A percentile compares a stretch with the other conserved stretches of the same genome.
These are phyloP conservation scores for Clavispora carvajalis DNA, from an alignment of 805 yeast species.

Conservation along the genomic window DNA sequence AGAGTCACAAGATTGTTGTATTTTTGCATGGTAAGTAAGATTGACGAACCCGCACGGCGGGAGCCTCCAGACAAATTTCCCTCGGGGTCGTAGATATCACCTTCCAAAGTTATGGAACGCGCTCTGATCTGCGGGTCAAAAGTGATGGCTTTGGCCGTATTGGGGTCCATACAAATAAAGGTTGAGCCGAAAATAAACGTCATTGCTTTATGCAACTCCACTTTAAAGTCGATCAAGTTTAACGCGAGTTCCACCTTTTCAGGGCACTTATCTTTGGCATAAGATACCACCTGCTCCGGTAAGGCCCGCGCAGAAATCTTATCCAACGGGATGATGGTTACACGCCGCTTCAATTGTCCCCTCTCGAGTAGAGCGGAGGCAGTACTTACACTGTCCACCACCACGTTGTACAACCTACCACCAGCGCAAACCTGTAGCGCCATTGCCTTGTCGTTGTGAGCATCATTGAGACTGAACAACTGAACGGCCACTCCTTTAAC, in stretches of 20 bases:
- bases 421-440: slow-evolving; percentile 96
- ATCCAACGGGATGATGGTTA: slow-evolving; percentile 88
- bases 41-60: slow-evolving; percentile 51
- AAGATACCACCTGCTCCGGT: slow-evolving; percentile 44
- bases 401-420: slow-evolving; percentile 79
- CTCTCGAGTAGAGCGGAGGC: slow-evolving; percentile 78
- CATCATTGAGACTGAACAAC: slow-evolving; percentile 58
- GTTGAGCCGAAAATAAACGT: slow-evolving; percentile 86
- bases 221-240: slow-evolving; percentile 69
- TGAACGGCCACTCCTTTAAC: slow-evolving; percentile 92
- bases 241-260: slow-evolving; percentile 86
- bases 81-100: slow-evolving; percentile 93
- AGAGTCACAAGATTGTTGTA: slow-evolving; percentile 44
- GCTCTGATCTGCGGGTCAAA: slow-evolving; percentile 77
- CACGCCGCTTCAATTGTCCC: slow-evolving; percentile 75
- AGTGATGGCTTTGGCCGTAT: slow-evolving; percentile 83
- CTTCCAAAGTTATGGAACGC: slow-evolving; percentile 83
- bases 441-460: slow-evolving; percentile 55
- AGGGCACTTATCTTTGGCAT: slow-evolving; percentile 77
- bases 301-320: slow-evolving; percentile 65
- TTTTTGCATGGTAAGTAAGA: slow-evolving; percentile 61
- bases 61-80: slow-evolving; percentile 98
- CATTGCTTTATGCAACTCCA: slow-evolving; percentile 75
- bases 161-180: slow-evolving; percentile 82
- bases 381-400: slow-evolving; percentile 80